These are phyloP conservation scores for Apostasia shenzhenica DNA, from an alignment of 106 monocot species.

Conservation along the genomic window DNA sequence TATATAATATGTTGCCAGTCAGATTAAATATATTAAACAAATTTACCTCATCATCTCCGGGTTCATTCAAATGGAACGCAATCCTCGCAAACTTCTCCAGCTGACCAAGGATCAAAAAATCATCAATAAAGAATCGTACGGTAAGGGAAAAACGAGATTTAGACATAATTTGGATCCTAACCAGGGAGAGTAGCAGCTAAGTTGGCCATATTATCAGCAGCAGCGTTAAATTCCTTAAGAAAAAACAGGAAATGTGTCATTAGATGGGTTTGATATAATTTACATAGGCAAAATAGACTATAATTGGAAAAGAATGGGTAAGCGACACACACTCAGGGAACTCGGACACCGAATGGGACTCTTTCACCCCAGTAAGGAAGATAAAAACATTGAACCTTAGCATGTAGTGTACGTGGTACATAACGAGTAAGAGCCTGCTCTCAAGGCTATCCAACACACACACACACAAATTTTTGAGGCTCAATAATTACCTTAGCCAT, in stretches of 20 bases:
- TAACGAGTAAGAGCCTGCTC: no score
- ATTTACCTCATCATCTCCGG: background rate
- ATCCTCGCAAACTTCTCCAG: slow-evolving; percentile 8
- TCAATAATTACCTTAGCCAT: no score
- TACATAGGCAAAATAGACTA: no score
- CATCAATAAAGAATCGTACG: background rate
- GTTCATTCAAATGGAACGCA: background rate
- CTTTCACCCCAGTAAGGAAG: background rate
- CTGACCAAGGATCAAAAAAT: background rate
- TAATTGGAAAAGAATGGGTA: background rate
- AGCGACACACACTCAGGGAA: background rate
- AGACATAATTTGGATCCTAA: slow-evolving; percentile 9
- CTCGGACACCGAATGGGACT: background rate
- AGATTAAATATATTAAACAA: no score
- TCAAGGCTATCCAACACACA: no score
- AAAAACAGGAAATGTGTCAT: background rate
- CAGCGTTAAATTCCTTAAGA: slow-evolving; percentile 57
- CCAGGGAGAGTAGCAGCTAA: slow-evolving; percentile 42
- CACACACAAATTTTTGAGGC: no score
- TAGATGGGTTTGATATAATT: no score
- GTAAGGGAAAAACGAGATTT: background rate
- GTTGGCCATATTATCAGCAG: slow-evolving; percentile 70
- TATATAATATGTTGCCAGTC: no score
- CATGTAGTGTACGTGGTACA: background rate
- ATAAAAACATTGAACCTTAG: background rate